phyloP scores from a whole-genome alignment of 192 early-diverging fungal species.

The Pilaira anomala region DNA sequence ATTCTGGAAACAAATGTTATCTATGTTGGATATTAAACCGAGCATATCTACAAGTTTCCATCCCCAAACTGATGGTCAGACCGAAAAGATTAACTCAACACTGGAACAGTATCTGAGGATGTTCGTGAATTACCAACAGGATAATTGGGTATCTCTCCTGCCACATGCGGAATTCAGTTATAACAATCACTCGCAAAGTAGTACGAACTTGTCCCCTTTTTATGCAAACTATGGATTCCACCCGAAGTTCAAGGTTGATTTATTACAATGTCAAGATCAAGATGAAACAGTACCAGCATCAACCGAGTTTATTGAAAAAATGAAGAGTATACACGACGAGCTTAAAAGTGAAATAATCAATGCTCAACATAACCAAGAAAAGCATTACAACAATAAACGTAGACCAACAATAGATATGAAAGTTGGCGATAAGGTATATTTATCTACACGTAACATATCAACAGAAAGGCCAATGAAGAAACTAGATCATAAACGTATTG shows the following conservation, averaged over 20 bases:
- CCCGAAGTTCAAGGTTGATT: background rate
- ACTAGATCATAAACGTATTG: conserved; percentile 12
- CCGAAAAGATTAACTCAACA: too few relatives aligned
- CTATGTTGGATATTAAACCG: too few relatives aligned
- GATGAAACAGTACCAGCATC: background rate
- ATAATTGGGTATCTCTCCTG: conserved; percentile 43
- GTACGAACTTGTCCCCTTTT: conserved; percentile 33
- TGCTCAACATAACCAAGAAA: conserved; percentile 15
- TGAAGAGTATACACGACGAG: conserved; percentile 10
- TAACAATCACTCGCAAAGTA: conserved; percentile 40
- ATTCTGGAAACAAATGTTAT: too few relatives aligned
- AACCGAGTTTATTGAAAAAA: background rate
- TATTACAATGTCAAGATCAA: background rate
- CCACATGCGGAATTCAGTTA: conserved; percentile 43
- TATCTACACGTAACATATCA: background rate
- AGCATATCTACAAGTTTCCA: too few relatives aligned
- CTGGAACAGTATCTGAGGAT: too few relatives aligned
- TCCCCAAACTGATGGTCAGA: too few relatives aligned
- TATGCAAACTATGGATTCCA: background rate
- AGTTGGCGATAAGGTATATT: conserved; percentile 4
- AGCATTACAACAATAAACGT: conserved; percentile 12
- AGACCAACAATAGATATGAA: background rate
- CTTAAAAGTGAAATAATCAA: conserved; percentile 6
- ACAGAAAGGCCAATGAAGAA: background rate
- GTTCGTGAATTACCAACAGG: conserved; percentile 35